These are phyloP conservation scores for Ceriops decandra DNA, from an alignment of 345 rosid genomes.

Conservation along the genomic window DNA sequence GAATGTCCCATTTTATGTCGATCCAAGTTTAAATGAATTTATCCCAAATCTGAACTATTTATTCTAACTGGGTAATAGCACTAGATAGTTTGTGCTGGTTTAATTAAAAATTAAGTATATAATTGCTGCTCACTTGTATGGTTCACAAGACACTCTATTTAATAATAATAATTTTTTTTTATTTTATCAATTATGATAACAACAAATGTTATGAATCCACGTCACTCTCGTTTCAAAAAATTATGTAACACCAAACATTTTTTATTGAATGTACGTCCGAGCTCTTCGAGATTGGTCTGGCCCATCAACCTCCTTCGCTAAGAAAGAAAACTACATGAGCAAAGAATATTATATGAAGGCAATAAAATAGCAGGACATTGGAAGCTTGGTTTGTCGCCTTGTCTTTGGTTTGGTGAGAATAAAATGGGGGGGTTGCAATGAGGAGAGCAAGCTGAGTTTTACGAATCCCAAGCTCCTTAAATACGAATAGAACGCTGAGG, in stretches of 20 bases:
- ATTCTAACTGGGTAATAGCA: too few species aligned
- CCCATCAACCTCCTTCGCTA: not conserved
- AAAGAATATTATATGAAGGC: slow-evolving; percentile 1
- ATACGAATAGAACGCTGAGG: slow-evolving; percentile 29
- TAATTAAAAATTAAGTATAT: too few species aligned
- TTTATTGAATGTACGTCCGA: slow-evolving; percentile 25
- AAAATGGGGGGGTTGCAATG: slow-evolving; percentile 5
- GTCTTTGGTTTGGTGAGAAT: slow-evolving; percentile 28
- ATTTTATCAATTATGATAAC: too few species aligned
- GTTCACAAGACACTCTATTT: too few species aligned
- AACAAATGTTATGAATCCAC: too few species aligned
- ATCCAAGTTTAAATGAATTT: too few species aligned
- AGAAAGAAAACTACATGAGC: slow-evolving; percentile 29
- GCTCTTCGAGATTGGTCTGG: slow-evolving; percentile 23
- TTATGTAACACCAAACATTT: not conserved
- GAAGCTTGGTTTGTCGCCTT: slow-evolving; percentile 46
- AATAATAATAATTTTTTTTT: too few species aligned
- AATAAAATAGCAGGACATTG: slow-evolving; percentile 19
- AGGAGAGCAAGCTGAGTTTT: slow-evolving; percentile 1
- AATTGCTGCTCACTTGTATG: too few species aligned
- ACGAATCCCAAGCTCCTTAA: slow-evolving; percentile 30
- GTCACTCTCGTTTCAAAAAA: too few species aligned
- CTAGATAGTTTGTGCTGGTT: too few species aligned
- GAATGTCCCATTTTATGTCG: slow-evolving; percentile 15
- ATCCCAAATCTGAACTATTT: too few species aligned